These are phyloP conservation scores for Pseudogymnoascus sp. DNA, from an alignment of 2,329 filamentous ascomycete species.

Conservation along the genomic window DNA sequence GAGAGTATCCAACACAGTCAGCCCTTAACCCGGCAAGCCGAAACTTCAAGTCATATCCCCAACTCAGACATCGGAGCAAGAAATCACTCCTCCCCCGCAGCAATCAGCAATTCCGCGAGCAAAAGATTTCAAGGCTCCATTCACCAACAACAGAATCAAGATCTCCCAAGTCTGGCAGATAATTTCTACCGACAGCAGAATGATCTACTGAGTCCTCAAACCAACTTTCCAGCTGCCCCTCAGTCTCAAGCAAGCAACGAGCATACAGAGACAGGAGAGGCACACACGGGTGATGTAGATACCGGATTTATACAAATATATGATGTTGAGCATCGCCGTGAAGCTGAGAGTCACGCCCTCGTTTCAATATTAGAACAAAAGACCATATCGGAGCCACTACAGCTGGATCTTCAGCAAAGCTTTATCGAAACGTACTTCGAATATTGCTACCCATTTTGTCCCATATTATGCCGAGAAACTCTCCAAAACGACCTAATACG, in stretches of 20 bases:
- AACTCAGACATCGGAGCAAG: background rate
- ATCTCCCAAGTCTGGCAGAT: background rate
- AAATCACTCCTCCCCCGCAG: background rate
- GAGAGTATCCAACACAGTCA: background rate
- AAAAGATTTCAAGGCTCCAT: background rate
- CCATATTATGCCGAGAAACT: slow-evolving; percentile 31
- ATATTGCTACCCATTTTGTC: slow-evolving; percentile 38
- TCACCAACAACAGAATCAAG: slow-evolving; percentile 1
- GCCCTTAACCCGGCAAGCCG: background rate
- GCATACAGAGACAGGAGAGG: background rate
- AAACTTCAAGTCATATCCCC: background rate
- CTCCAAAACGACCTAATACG: slow-evolving; percentile 28
- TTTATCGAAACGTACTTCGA: slow-evolving; percentile 38
- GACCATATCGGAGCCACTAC: slow-evolving; percentile 16
- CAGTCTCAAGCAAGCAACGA: background rate
- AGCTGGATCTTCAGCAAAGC: slow-evolving; percentile 31
- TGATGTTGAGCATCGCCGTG: slow-evolving; percentile 19
- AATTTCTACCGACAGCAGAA: background rate
- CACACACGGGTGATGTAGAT: slow-evolving; percentile 1
- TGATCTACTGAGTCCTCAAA: background rate
- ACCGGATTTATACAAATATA: slow-evolving; percentile 1
- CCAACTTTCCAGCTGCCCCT: background rate
- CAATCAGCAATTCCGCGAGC: background rate
- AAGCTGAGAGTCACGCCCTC: slow-evolving; percentile 27
- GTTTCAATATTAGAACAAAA: slow-evolving; percentile 21